A percentile compares a stretch with the other conserved stretches of the same genome.
Evolutionary conservation across 1,284 basidiomycete species (phyloP).

Genomic region (Trametes versicolor): DNA sequence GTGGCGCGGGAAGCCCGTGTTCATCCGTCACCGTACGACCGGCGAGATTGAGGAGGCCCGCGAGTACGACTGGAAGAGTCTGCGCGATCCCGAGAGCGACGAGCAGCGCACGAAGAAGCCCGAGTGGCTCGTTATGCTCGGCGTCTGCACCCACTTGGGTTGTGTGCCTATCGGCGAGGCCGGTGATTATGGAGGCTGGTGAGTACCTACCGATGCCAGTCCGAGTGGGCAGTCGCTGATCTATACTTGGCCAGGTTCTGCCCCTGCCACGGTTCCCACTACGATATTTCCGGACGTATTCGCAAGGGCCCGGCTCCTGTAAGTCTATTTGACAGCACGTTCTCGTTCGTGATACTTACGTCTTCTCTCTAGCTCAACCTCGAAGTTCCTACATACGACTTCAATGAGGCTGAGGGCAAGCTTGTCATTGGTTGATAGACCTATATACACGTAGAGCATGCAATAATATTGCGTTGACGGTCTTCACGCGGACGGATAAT

Average conservation of each 20-base stretch:
- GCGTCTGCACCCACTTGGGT: slow-evolving; percentile 98
- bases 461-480: slow-evolving; percentile 30
- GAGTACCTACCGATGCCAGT: slow-evolving; percentile 41
- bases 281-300: slow-evolving; percentile 95
- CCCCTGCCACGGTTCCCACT: slow-evolving; percentile 98
- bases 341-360: slow-evolving; percentile 19
- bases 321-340: slow-evolving; percentile 44
- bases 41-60: slow-evolving; percentile 97
- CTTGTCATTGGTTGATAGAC: slow-evolving; percentile 86
- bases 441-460: slow-evolving; percentile 30
- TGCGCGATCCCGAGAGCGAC: slow-evolving; percentile 95
- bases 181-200: slow-evolving; percentile 98
- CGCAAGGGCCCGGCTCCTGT: slow-evolving; percentile 96
- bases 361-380: slow-evolving; percentile 80
- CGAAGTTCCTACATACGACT: slow-evolving; percentile 89
- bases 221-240: slow-evolving; percentile 22
- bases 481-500: slow-evolving; percentile 4
- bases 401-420: slow-evolving; percentile 90
- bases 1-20: slow-evolving; percentile 99
- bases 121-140: slow-evolving; percentile 98
- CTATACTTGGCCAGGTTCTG: slow-evolving; percentile 72
- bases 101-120: slow-evolving; percentile 92
- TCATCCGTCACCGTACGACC: slow-evolving; percentile 96
- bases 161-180: slow-evolving; percentile 99
- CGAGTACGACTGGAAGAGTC: slow-evolving; percentile 81